Base-by-base conservation (phyloP, 345 rosid species). In the Gossypium herbaceum region DNA sequence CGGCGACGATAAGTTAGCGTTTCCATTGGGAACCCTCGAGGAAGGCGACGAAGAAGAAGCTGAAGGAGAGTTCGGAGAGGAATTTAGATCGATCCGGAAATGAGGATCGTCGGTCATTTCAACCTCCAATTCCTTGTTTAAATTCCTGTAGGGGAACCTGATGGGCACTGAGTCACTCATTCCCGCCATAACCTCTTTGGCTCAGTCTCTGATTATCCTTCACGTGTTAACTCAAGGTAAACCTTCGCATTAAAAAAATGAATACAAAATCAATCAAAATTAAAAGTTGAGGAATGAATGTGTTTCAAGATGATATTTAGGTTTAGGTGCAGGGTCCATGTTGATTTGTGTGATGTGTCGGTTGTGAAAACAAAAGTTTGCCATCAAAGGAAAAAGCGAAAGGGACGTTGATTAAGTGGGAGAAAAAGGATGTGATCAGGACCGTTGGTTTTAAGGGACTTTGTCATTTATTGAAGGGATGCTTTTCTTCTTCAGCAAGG, bases 121-220 rank as follows among this genome's bases (percentile, higher is more conserved):
- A 80, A 93, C 78, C 75, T 91, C 98, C 59, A 71, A 79, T 47
- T 88, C 96, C 81, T 89, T 86, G 88, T 75, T 82, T 69, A 95
- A 83, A 85, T 93, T 88, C 90, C 88, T 84, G 81, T 95, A 93
- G 39, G 90, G 90, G 43, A 87, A 84, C 56, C 79, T 81, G 71
- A 82, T 73, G 77, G 89, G 79, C 68, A 74, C 75, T 54, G 86
- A 62, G 58, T 87, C 90, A 71, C 82, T 72, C 81, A 65, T 82
- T 72, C 79, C 87, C 41, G 85, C 84, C 88, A 85, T 86, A 57
- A 19, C 84, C 69, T 44, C 22, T 82, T 81, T 45, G 51, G 68
- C 55, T 75, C 69, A 41, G 7, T 43, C 44, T 34, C 29, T 2
- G 24, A 12, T 57, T 57, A 39, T 25, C 76, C 17, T 47, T 29